Base-by-base conservation (phyloP, 768 basidiomycete species). In the Amanita fuliginea region DNA sequence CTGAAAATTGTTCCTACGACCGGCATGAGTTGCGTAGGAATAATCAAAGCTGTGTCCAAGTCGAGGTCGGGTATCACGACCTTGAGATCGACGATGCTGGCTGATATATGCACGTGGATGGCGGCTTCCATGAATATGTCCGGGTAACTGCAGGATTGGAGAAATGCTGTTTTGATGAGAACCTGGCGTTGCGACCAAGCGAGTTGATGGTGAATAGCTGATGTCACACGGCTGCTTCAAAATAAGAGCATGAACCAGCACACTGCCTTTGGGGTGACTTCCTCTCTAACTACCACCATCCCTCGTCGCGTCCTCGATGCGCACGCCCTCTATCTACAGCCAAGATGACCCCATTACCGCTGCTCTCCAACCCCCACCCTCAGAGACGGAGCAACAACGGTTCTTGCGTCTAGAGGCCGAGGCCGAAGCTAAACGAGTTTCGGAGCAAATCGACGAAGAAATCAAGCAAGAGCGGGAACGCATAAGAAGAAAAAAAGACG, bases 401-500 rank as follows among this genome's bases (percentile, higher is more conserved):
- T 67, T 70, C 42, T 54, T 64, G 28, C 77, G 88, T 50, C 74
- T 88, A 14, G 66, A 73, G 53, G 62, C 69, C 32, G 88, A 91
- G 65, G 78, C 78, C 0, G 83, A 88, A 53, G 86, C 87, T 2
- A 83, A 80, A 61, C 76, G 78, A 42, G 68, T 83, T 52, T 88
- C 84, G 42, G 87, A 91, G 53, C 75, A 75, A 62, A 91, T 91
- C 57, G 88, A 91, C 64, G 86, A 88, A 59, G 77, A 86, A 56
- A 71, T 91, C 47, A 77, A 78, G 55, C 66, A 69, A 51, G 88
- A 91, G 58, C 74, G 78, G 50, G 83, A 84, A 61, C 73, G 70
- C 45, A 57, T 78, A 50, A 81, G 75, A 63, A 78, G 73, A 60
- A 75, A 70, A 44, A 86, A 77, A 63, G 74, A 79, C 56, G 86